These are phyloP conservation scores for Nephelium lappaceum DNA, from an alignment of 345 rosid species.

Conservation along the genomic window DNA sequence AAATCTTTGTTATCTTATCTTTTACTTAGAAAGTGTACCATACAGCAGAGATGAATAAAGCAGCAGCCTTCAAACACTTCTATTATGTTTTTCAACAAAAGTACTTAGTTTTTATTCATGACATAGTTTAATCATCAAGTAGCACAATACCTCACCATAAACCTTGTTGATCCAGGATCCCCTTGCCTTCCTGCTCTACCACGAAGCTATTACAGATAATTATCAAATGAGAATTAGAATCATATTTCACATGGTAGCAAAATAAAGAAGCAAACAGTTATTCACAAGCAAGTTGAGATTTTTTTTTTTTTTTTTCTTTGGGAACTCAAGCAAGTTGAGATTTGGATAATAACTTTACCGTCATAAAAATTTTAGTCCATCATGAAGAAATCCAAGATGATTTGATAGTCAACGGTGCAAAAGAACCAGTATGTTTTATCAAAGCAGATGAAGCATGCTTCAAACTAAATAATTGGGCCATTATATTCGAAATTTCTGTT, in stretches of 20 bases:
- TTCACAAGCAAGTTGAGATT: background rate
- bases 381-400: background rate
- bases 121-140: slow-evolving; percentile 6
- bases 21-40: no score
- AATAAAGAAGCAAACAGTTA: slow-evolving; percentile 11
- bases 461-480: slow-evolving; percentile 7
- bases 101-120: background rate
- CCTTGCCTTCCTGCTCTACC: slow-evolving; percentile 99
- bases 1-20: no score
- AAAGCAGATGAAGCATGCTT: background rate
- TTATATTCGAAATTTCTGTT: slow-evolving; percentile 14
- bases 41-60: no score
- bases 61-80: no score
- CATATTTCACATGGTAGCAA: slow-evolving; percentile 8
- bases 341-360: slow-evolving; percentile 11
- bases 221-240: slow-evolving; percentile 13
- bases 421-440: slow-evolving; percentile 7
- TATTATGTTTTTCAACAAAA: background rate
- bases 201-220: slow-evolving; percentile 67
- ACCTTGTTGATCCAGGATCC: slow-evolving; percentile 95
- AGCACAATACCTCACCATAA: slow-evolving; percentile 84
- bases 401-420: background rate
- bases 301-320: no score
- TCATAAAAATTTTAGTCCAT: background rate
- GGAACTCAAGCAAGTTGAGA: background rate